These are phyloP conservation scores for Abrus pulchellus DNA, from an alignment of 306 rosid species.

Conservation along the genomic window DNA sequence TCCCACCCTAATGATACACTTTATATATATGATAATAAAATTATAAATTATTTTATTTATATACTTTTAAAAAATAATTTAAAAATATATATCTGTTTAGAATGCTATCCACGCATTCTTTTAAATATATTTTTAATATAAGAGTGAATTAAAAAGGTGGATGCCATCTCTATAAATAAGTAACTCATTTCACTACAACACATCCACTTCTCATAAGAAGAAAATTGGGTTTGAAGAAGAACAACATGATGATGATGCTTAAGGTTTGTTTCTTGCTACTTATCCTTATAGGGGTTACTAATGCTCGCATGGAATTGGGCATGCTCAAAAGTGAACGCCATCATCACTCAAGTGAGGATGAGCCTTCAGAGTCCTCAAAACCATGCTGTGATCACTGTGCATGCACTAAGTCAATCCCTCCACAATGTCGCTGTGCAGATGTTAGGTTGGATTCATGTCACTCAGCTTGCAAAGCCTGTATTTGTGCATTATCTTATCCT, in stretches of 20 bases:
- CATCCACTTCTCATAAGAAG: no score
- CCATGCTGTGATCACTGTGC: conserved; percentile 1
- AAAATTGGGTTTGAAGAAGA: background rate
- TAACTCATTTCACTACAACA: background rate
- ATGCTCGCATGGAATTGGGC: background rate
- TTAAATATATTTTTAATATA: no score
- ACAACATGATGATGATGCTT: background rate
- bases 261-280: conserved; percentile 9
- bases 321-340: background rate
- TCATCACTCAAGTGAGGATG: background rate
- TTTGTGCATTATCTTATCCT: background rate
- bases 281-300: background rate
- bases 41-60: no score
- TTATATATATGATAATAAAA: no score
- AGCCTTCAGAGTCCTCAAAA: background rate
- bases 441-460: background rate
- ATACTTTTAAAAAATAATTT: no score
- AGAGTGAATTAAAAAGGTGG: no score
- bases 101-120: no score
- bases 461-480: background rate
- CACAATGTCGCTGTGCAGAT: conserved; percentile 18
- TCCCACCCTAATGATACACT: no score
- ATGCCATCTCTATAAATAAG: background rate
- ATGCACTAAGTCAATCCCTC: background rate
- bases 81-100: no score